Conservation (phyloP, 2,329 filamentous ascomycete genomes). For the Penicillium sp. region DNA sequence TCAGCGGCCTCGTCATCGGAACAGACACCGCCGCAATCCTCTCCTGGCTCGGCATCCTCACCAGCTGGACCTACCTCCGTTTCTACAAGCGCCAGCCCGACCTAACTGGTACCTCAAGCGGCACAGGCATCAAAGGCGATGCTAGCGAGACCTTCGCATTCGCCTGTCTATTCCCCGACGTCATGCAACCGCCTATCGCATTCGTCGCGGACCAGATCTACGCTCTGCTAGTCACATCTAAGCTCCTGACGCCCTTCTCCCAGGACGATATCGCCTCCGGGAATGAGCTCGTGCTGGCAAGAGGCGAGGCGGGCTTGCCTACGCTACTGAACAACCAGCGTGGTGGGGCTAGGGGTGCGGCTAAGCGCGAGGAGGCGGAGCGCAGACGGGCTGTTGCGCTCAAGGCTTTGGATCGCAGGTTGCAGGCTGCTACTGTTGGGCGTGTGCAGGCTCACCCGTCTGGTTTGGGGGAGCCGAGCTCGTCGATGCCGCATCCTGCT, state of each 20-base stretch:
- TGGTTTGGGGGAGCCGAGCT: conserved; percentile 30
- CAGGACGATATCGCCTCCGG: conserved; percentile 73
- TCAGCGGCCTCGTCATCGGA: conserved; percentile 63
- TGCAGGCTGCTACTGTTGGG: conserved; percentile 74
- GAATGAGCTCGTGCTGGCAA: conserved; percentile 67
- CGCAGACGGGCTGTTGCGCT: conserved; percentile 82
- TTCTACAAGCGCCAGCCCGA: conserved; percentile 77
- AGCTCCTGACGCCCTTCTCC: conserved; percentile 81
- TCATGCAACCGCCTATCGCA: conserved; percentile 73
- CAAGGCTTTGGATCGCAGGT: conserved; percentile 85
- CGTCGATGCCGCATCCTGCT: conserved; percentile 43
- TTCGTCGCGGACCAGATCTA: conserved; percentile 74
- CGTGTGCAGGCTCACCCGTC: conserved; percentile 44
- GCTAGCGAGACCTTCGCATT: conserved; percentile 96
- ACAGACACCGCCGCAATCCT: conserved; percentile 78
- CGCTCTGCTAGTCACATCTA: conserved; percentile 69
- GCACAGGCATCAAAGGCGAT: conserved; percentile 71
- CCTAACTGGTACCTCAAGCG: conserved; percentile 54
- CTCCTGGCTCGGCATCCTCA: conserved; percentile 76
- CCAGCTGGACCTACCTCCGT: conserved; percentile 91
- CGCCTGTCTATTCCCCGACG: conserved; percentile 89
- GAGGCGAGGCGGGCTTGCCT: conserved; percentile 61
- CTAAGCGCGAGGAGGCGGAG: conserved; percentile 87
- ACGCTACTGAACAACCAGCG: conserved; percentile 54
- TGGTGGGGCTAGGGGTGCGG: conserved; percentile 50